Evolutionary conservation across 1,139 yeast genomes (phyloP).

Genomic region (Sugiyamaella castrensis): DNA sequence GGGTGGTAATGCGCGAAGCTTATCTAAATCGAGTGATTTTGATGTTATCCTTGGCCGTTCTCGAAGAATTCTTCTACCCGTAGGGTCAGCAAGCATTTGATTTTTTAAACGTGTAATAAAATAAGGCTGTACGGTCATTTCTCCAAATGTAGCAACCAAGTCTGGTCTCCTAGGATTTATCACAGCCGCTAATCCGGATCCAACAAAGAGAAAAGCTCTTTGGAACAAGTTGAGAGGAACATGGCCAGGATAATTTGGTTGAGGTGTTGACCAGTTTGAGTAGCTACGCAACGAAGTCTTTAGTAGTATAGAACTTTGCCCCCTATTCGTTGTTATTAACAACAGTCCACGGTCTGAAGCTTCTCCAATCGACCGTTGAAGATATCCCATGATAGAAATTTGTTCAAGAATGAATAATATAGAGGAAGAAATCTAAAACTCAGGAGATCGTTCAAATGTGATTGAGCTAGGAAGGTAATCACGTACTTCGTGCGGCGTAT

Average conservation of each 20-base stretch:
- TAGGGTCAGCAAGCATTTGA: constrained; percentile 70
- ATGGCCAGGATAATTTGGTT: constrained; percentile 62
- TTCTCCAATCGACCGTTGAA: no score
- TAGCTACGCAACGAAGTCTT: no score
- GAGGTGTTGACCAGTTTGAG: neutral
- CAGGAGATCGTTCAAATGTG: no score
- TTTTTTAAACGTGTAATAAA: constrained; percentile 61
- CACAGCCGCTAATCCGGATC: constrained; percentile 81
- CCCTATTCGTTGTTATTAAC: no score
- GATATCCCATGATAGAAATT: no score
- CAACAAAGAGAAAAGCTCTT: constrained; percentile 58
- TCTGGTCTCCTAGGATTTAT: constrained; percentile 72
- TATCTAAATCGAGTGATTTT: constrained; percentile 59
- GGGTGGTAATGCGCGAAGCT: constrained; percentile 59
- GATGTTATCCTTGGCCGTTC: constrained; percentile 85
- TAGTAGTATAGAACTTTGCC: no score
- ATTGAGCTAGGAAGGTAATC: no score
- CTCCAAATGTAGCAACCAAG: constrained; percentile 91
- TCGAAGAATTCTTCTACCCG: constrained; percentile 72
- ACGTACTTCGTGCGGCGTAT: no score
- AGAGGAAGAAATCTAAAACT: no score
- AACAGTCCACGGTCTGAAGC: no score
- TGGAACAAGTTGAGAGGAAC: constrained; percentile 70
- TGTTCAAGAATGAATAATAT: no score
- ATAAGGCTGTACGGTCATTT: constrained; percentile 75